These are phyloP conservation scores for Cercophora newfieldiana DNA, from an alignment of 495 filamentous ascomycete species.

Conservation along the genomic window DNA sequence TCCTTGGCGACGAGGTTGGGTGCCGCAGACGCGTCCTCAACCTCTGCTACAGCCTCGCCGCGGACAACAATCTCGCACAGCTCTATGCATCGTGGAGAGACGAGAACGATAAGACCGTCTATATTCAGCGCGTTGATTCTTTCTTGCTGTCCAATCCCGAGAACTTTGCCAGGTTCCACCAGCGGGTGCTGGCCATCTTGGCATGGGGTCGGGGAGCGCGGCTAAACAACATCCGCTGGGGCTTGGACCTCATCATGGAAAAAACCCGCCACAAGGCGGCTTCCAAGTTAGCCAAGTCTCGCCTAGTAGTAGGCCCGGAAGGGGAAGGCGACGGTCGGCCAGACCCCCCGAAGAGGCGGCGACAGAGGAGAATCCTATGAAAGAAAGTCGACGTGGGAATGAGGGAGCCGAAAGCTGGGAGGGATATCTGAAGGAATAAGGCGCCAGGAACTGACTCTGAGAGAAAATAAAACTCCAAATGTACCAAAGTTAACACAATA, in stretches of 20 bases:
- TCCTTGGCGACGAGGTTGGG: constrained; percentile 5
- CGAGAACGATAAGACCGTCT: not conserved
- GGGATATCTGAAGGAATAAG: too few species aligned
- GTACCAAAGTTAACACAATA: too few species aligned
- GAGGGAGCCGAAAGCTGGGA: too few species aligned
- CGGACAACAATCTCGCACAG: constrained; percentile 5
- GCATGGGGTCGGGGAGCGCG: constrained; percentile 4
- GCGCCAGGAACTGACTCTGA: too few species aligned
- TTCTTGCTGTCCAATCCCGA: constrained; percentile 7
- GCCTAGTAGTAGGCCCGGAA: not conserved
- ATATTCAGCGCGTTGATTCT: constrained; percentile 4
- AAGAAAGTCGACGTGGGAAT: not conserved
- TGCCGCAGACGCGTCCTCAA: not conserved
- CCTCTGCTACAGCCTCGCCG: constrained; percentile 7
- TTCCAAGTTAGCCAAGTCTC: constrained; percentile 1
- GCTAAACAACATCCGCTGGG: not conserved
- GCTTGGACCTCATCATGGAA: not conserved
- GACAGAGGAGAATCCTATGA: constrained; percentile 5
- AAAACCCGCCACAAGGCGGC: constrained; percentile 1
- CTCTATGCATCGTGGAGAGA: constrained; percentile 9
- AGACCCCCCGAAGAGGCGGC: not conserved
- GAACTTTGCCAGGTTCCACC: not conserved
- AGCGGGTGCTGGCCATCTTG: constrained; percentile 2
- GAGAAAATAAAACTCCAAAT: too few species aligned
- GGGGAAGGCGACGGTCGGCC: constrained; percentile 1